Evolutionary conservation across 768 basidiomycete genomes (phyloP), one percentile per base, ranked within the genome.

Genomic region (Nidula microcarpa): DNA sequence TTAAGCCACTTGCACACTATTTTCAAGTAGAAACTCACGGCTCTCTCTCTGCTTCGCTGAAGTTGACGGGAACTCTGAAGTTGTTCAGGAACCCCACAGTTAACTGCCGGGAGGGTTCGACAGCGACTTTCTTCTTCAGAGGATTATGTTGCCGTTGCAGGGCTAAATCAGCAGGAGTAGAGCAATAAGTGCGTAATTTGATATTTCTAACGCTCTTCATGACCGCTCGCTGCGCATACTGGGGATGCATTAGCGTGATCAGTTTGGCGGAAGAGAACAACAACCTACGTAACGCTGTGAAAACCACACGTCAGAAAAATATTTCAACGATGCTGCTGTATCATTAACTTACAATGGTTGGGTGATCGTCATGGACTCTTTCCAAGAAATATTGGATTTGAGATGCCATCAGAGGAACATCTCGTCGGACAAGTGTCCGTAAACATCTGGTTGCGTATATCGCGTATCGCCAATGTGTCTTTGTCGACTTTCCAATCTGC

Each of bases 381-480:
- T 81, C 72, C 46, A 90, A 62, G 63, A 91, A 81, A 58, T 77
- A 87, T 34, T 68, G 64, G 36, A 85, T 67, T 54, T 85, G 82
- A 13, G 70, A 65, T 0, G 76, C 56, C 23, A 73, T 72, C 51
- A 79, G 65, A 10, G 85, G 79, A 1, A 61, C 62, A 64, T 94
- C 91, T 1, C 82, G 80, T 16, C 90, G 75, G 46, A 91, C 73
- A 11, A 92, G 69, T 3, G 87, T 81, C 30, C 88, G 78, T 13
- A 92, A 71, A 61, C 81, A 81, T 52, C 87, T 76, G 32, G 85
- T 74, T 8, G 89, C 87, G 36, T 83, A 81, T 41, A 91, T 86
- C 5, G 75, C 72, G 63, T 94, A 94, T 52, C 84, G 79, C 91
- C 91, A 92, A 62, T 94, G 91, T 4, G 87, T 91, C 13, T 73